These are phyloP conservation scores for sorghum (Sorghum bicolor) DNA, from an alignment of 176 grass and related monocot species.

Conservation along the genomic window Sorghum_bicolor_NCBIv3 NC_012876.2:61761501-61762000, in stretches of 20 bases:
- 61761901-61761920: slow-evolving; percentile 77
- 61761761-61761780: no score
- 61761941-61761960: slow-evolving; percentile 95
- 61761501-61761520: not conserved
- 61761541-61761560: not conserved
- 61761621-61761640: no score
- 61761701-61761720: no score
- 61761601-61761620: slow-evolving; percentile 1
- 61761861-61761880: slow-evolving; percentile 78
- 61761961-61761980: slow-evolving; percentile 90
- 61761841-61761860: slow-evolving; percentile 93
- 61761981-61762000: slow-evolving; percentile 74
- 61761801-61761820: slow-evolving; percentile 6
- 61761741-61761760: no score
- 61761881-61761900: slow-evolving; percentile 62
- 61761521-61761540: not conserved
- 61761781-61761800: not conserved
- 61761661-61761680: no score
- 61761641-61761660: no score
- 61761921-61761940: slow-evolving; percentile 70
- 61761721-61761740: no score
- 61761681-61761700: no score
- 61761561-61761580: not conserved
- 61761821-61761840: slow-evolving; percentile 24
- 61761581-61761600: not conserved